Percentiles rank a stretch among this genome's conserved stretches.
Evolutionary conservation across 2,329 filamentous ascomycete genomes (phyloP).

Genomic region (Graphiopsis chlorocephala): DNA sequence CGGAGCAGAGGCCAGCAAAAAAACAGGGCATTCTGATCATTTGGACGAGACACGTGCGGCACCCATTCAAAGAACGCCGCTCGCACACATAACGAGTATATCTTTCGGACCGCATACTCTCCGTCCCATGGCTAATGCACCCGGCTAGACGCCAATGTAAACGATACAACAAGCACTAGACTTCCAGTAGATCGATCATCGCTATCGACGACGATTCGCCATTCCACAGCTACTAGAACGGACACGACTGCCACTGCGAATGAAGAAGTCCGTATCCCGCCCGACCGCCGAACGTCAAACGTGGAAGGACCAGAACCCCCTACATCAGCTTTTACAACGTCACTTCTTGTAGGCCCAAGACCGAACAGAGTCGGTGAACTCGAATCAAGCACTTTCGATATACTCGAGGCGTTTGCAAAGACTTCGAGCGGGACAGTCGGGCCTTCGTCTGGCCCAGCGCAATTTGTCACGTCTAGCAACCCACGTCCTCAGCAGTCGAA

Average conservation of each 20-base stretch:
- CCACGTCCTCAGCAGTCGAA: neutral
- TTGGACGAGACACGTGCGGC: neutral
- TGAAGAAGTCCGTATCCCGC: too few species aligned
- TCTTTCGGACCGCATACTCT: neutral
- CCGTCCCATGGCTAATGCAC: neutral
- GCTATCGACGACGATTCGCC: neutral
- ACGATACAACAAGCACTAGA: neutral
- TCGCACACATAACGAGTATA: neutral
- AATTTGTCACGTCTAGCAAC: neutral
- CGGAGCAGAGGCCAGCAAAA: neutral
- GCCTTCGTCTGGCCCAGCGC: neutral
- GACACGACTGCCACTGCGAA: neutral
- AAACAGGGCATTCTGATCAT: neutral
- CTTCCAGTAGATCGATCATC: neutral
- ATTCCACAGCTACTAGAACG: neutral
- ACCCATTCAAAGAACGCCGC: neutral
- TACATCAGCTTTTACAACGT: neutral
- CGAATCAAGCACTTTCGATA: neutral
- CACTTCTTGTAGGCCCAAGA: neutral
- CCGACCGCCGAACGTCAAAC: neutral
- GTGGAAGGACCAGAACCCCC: too few species aligned
- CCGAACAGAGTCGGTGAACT: neutral
- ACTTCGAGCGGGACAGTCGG: neutral
- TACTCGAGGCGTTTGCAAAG: neutral
- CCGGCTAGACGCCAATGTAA: neutral